Conservation (phyloP, 2,329 filamentous ascomycete genomes). For the Pseudopyrenochaeta lycopersici region DNA sequence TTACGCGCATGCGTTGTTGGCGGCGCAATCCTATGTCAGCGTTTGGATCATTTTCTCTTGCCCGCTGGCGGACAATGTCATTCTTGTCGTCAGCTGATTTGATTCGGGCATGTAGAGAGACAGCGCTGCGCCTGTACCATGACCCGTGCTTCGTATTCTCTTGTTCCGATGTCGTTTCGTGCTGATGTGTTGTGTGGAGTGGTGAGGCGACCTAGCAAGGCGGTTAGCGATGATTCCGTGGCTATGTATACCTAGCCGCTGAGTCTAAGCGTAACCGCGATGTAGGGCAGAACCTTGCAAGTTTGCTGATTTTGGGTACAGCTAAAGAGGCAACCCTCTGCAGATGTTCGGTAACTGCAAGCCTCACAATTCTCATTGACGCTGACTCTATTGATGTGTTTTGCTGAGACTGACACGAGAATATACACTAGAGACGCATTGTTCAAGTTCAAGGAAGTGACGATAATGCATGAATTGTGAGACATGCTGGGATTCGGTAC, state of each 20-base stretch:
- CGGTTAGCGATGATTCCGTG: constrained; percentile 21
- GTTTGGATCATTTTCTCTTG: background rate
- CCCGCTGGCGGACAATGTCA: background rate
- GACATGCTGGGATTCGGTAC: too few species aligned
- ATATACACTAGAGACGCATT: too few species aligned
- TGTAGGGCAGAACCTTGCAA: background rate
- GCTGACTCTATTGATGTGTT: background rate
- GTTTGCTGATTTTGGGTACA: background rate
- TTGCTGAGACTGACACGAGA: background rate
- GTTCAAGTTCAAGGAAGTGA: too few species aligned
- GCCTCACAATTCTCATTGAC: background rate
- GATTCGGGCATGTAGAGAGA: constrained; percentile 3
- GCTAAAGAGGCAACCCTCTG: too few species aligned
- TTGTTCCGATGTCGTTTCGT: constrained; percentile 2
- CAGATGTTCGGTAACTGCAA: constrained; percentile 7
- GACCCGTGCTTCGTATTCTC: constrained; percentile 19
- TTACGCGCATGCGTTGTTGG: constrained; percentile 18
- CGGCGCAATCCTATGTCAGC: constrained; percentile 12
- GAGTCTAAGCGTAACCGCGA: constrained; percentile 4
- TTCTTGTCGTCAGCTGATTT: constrained; percentile 12
- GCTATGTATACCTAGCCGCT: constrained; percentile 23
- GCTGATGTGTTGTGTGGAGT: constrained; percentile 8
- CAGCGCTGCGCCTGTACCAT: constrained; percentile 3
- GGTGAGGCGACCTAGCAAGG: constrained; percentile 12
- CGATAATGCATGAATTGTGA: too few species aligned